A percentile compares a stretch with the other conserved stretches of the same genome.
phyloP scores from a whole-genome alignment of 805 yeast genomes.

The Tetrapisispora nanseiensis region DNA sequence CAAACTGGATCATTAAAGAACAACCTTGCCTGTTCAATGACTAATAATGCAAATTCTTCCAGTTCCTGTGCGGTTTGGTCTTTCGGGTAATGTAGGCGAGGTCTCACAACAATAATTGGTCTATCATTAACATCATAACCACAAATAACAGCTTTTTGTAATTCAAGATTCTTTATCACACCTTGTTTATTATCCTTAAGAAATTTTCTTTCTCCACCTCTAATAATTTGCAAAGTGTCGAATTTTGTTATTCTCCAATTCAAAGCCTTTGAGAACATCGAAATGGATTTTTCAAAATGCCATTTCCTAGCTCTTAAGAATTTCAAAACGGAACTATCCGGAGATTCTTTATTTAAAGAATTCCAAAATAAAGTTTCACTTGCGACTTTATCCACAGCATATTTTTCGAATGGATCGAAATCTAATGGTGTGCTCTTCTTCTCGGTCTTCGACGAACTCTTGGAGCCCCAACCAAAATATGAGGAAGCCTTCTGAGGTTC shows the following conservation, averaged over 20 bases:
- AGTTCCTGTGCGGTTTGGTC: slow-evolving; percentile 62
- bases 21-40: slow-evolving; percentile 72
- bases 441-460: neutral
- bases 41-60: slow-evolving; percentile 58
- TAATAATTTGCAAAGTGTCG: slow-evolving; percentile 50
- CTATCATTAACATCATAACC: slow-evolving; percentile 66
- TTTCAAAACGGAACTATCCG: slow-evolving; percentile 66
- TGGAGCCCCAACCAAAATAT: slow-evolving; percentile 2
- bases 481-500: neutral
- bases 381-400: slow-evolving; percentile 40
- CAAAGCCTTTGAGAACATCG: slow-evolving; percentile 60
- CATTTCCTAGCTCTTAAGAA: slow-evolving; percentile 82
- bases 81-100: slow-evolving; percentile 57
- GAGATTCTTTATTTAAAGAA: slow-evolving; percentile 61
- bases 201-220: slow-evolving; percentile 60
- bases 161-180: slow-evolving; percentile 33
- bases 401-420: slow-evolving; percentile 2
- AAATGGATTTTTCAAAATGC: slow-evolving; percentile 54
- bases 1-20: slow-evolving; percentile 66
- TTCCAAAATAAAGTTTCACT: slow-evolving; percentile 45
- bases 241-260: slow-evolving; percentile 62
- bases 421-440: neutral
- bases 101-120: slow-evolving; percentile 73
- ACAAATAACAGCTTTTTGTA: slow-evolving; percentile 62
- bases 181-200: slow-evolving; percentile 37